Percentiles rank a stretch among this genome's conserved stretches.
Evolutionary conservation across 2,329 filamentous ascomycete genomes (phyloP).

Genomic region (Aspergillus sp.): DNA sequence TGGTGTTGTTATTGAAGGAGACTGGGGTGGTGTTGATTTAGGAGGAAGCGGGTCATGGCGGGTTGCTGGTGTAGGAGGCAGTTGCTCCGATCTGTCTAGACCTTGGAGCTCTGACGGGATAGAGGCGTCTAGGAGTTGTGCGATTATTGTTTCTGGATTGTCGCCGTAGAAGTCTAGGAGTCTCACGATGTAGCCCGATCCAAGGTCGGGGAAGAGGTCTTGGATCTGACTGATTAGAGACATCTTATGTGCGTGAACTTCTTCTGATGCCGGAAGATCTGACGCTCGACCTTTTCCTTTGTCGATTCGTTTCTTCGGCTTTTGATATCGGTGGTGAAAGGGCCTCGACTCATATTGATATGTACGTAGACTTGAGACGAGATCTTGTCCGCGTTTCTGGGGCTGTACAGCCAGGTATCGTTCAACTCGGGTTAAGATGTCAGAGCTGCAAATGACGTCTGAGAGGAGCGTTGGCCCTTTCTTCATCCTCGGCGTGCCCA

Average conservation of each 20-base stretch:
- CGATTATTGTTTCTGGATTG: conserved; percentile 74
- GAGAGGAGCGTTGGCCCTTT: conserved; percentile 65
- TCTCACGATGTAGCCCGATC: conserved; percentile 75
- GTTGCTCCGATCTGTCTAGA: conserved; percentile 62
- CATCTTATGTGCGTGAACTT: conserved; percentile 76
- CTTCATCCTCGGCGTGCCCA: conserved; percentile 49
- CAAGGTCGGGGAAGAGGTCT: conserved; percentile 86
- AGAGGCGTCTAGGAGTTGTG: conserved; percentile 76
- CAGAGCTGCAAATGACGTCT: conserved; percentile 78
- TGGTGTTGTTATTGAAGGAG: conserved; percentile 21
- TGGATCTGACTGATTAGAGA: conserved; percentile 87
- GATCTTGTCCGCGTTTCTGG: conserved; percentile 43
- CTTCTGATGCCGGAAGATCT: conserved; percentile 34
- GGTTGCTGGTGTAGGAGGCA: conserved; percentile 36
- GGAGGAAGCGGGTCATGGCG: conserved; percentile 58
- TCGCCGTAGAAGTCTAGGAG: conserved; percentile 78
- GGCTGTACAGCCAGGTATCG: conserved; percentile 32
- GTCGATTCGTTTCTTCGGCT: conserved; percentile 31
- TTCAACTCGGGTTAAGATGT: conserved; percentile 57
- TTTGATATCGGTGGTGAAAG: conserved; percentile 46
- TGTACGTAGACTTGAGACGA: conserved; percentile 38
- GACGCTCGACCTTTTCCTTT: conserved; percentile 44
- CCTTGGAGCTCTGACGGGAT: conserved; percentile 68
- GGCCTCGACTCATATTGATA: conserved; percentile 41
- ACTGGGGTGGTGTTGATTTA: conserved; percentile 36